Evolutionary conservation across 352 stramenopile species (phyloP).

Genomic region (Globisporangium okanoganense): DNA sequence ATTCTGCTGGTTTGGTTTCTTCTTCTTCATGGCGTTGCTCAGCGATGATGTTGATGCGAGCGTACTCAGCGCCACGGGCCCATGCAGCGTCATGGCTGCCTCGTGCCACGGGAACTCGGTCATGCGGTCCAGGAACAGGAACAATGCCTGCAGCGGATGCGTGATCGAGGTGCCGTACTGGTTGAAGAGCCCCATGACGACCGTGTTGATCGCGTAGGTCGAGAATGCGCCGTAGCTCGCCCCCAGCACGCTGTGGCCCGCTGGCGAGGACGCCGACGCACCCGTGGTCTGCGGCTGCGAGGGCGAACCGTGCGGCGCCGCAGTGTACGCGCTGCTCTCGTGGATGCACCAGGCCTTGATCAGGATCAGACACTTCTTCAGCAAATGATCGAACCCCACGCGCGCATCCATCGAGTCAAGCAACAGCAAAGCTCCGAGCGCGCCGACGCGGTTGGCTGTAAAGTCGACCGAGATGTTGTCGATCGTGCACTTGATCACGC

Average conservation of each 20-base stretch:
- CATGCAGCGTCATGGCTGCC: slow-evolving; percentile 75
- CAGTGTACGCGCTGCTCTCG: slow-evolving; percentile 69
- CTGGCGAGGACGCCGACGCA: not conserved
- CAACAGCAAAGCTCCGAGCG: slow-evolving; percentile 73
- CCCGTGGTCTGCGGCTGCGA: slow-evolving; percentile 5
- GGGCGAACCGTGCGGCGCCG: slow-evolving; percentile 4
- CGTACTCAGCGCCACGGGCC: slow-evolving; percentile 49
- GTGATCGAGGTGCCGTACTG: slow-evolving; percentile 61
- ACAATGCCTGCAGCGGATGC: slow-evolving; percentile 79
- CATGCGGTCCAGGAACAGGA: slow-evolving; percentile 83
- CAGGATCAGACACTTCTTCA: slow-evolving; percentile 87
- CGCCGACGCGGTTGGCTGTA: slow-evolving; percentile 81
- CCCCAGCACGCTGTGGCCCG: slow-evolving; percentile 58
- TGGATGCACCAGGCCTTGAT: slow-evolving; percentile 90
- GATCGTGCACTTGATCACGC: slow-evolving; percentile 89
- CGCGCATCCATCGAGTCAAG: slow-evolving; percentile 81
- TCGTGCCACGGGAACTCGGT: slow-evolving; percentile 86
- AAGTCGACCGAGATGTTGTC: slow-evolving; percentile 90
- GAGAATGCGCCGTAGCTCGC: slow-evolving; percentile 75
- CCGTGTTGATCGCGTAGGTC: slow-evolving; percentile 87
- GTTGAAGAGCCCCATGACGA: slow-evolving; percentile 89
- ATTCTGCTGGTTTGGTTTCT: slow-evolving; percentile 7
- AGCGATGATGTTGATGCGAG: slow-evolving; percentile 41
- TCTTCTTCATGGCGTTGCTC: slow-evolving; percentile 25
- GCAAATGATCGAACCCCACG: slow-evolving; percentile 73